Conservation (phyloP, 2,329 filamentous ascomycete species). For the Talaromyces amestolkiae region DNA sequence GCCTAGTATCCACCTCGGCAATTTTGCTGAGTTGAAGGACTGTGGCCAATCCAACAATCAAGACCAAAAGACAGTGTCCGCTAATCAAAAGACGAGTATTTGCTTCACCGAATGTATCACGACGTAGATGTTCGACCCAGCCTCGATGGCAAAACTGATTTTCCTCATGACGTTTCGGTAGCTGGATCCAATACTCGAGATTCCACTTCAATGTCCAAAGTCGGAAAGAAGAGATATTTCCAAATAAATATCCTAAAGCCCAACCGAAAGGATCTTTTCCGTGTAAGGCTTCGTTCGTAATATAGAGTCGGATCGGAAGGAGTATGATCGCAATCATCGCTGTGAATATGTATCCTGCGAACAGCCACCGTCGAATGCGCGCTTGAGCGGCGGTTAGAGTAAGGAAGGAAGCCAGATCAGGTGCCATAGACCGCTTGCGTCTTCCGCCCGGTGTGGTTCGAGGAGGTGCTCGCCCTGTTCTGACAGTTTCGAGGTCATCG, state of each 20-base stretch:
- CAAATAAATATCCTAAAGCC: constrained; percentile 86
- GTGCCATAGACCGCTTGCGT: constrained; percentile 63
- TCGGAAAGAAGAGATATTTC: constrained; percentile 70
- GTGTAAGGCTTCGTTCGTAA: constrained; percentile 64
- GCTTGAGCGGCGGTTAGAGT: constrained; percentile 79
- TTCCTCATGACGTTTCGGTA: constrained; percentile 53
- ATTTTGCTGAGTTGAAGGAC: constrained; percentile 72
- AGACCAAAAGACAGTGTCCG: constrained; percentile 69
- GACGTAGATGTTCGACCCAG: constrained; percentile 65
- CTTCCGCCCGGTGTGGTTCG: constrained; percentile 61
- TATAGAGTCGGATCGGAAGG: constrained; percentile 67
- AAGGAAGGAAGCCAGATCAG: constrained; percentile 69
- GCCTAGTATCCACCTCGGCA: constrained; percentile 89
- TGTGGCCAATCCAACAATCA: constrained; percentile 68
- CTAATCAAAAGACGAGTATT: constrained; percentile 77
- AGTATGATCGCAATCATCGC: constrained; percentile 66
- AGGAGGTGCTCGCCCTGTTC: constrained; percentile 26
- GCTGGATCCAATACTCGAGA: constrained; percentile 70
- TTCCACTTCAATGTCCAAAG: constrained; percentile 67
- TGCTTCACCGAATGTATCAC: constrained; percentile 65
- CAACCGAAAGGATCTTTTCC: constrained; percentile 83
- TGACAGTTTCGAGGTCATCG: constrained; percentile 28
- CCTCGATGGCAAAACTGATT: constrained; percentile 50
- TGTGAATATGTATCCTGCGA: constrained; percentile 74
- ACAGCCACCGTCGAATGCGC: constrained; percentile 72